A percentile compares a stretch with the other conserved stretches of the same genome.
phyloP scores from a whole-genome alignment of 768 basidiomycete genomes.

The Lactarius hatsudake region DNA sequence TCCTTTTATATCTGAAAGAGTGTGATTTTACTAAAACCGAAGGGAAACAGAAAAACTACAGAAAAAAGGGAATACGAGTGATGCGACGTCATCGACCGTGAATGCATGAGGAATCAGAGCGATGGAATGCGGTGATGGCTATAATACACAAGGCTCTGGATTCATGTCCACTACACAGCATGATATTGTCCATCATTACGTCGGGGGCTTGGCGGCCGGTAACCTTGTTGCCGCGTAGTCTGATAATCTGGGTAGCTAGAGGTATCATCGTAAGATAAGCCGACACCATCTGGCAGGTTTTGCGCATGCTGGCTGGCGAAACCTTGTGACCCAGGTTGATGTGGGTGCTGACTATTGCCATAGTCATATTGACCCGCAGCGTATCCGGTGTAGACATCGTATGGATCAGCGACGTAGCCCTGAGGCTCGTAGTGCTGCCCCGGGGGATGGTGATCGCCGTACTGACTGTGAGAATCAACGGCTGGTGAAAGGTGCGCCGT shows the following conservation, averaged over 20 bases:
- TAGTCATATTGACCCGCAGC: slow-evolving; percentile 9
- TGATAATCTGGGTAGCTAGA: neutral
- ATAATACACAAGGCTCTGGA: slow-evolving; percentile 10
- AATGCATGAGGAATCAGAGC: neutral
- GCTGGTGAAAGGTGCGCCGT: slow-evolving; percentile 54
- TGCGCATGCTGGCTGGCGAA: slow-evolving; percentile 11
- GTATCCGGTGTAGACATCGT: slow-evolving; percentile 45
- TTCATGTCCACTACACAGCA: slow-evolving; percentile 13
- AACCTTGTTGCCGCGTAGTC: neutral
- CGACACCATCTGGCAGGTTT: neutral
- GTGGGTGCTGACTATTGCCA: slow-evolving; percentile 3
- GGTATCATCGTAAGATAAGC: slow-evolving; percentile 9
- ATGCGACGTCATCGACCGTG: neutral
- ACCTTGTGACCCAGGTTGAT: slow-evolving; percentile 3
- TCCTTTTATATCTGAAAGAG: neutral
- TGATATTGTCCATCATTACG: slow-evolving; percentile 8
- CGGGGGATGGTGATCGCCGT: slow-evolving; percentile 25
- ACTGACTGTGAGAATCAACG: slow-evolving; percentile 58
- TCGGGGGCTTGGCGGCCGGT: neutral
- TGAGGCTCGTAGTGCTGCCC: slow-evolving; percentile 5
- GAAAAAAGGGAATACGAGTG: neutral
- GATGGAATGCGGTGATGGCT: slow-evolving; percentile 33
- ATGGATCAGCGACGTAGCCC: slow-evolving; percentile 42
- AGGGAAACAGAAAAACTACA: neutral
- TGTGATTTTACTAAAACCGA: neutral